Percentiles rank a stretch among this genome's conserved stretches.
phyloP scores from a whole-genome alignment of 177 flowering plant genomes.

The Vitis hybrid region DNA sequence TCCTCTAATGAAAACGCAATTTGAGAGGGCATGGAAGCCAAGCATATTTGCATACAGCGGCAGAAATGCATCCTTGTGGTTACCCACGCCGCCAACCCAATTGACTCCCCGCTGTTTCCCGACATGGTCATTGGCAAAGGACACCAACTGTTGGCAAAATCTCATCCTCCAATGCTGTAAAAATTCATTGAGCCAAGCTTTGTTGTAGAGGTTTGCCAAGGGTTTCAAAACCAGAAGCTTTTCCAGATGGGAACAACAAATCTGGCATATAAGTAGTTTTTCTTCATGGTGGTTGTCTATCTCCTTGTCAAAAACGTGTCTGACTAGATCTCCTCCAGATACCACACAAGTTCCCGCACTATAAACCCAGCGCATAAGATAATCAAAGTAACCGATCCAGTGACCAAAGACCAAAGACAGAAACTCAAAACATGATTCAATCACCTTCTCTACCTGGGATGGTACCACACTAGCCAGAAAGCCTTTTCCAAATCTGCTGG shows the following conservation, averaged over 20 bases:
- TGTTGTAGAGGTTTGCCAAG: slow-evolving; percentile 17
- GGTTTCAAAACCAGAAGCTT: slow-evolving; percentile 42
- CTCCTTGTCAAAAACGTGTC: slow-evolving; percentile 94
- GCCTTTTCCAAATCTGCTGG: slow-evolving; percentile 20
- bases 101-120: slow-evolving; percentile 28
- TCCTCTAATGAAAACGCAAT: slow-evolving; percentile 38
- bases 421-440: slow-evolving; percentile 66
- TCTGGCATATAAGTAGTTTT: slow-evolving; percentile 72
- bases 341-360: slow-evolving; percentile 41
- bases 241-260: slow-evolving; percentile 79
- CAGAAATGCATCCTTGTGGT: slow-evolving; percentile 89
- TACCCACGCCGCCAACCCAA: slow-evolving; percentile 93
- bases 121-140: slow-evolving; percentile 38
- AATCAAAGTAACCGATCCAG: slow-evolving; percentile 69
- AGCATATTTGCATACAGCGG: slow-evolving; percentile 79
- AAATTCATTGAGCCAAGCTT: slow-evolving; percentile 19
- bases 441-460: slow-evolving; percentile 84
- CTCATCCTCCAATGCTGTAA: slow-evolving; percentile 59
- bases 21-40: slow-evolving; percentile 72
- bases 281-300: slow-evolving; percentile 98
- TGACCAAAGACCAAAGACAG: slow-evolving; percentile 78
- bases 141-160: slow-evolving; percentile 53
- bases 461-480: slow-evolving; percentile 38
- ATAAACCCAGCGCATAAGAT: slow-evolving; percentile 52
- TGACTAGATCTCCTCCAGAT: slow-evolving; percentile 68